phyloP scores from a whole-genome alignment of 257 asterid genomes.

The Solanum pennellii region DNA sequence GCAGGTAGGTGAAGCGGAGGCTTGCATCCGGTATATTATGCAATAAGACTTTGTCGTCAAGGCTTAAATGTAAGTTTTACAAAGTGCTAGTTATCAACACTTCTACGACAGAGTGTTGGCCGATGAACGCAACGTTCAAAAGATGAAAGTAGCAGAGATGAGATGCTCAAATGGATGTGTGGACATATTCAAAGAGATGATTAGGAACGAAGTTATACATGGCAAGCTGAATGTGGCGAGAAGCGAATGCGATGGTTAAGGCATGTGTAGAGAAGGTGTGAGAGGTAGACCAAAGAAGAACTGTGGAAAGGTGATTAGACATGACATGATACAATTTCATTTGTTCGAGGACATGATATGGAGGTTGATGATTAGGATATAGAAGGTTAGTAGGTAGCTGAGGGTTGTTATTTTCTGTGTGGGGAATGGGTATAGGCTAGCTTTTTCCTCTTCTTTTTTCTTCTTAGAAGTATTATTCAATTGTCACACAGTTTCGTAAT shows the following conservation, averaged over 20 bases:
- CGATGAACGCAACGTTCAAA: not conserved
- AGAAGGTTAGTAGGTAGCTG: not conserved
- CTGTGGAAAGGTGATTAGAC: not conserved
- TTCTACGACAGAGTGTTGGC: not conserved
- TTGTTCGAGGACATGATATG: not conserved
- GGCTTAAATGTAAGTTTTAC: not conserved
- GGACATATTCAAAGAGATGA: not conserved
- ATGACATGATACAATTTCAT: not conserved
- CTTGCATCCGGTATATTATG: not conserved
- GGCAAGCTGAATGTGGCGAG: fast-evolving
- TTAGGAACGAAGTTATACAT: not conserved
- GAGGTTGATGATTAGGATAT: not conserved
- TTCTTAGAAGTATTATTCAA: not conserved
- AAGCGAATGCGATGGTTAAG: not conserved
- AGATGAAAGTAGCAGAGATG: not conserved
- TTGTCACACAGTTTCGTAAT: not conserved
- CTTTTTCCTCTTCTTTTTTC: not conserved
- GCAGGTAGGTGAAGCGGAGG: not conserved
- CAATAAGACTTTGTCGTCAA: not conserved
- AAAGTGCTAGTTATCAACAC: not conserved
- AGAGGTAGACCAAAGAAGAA: not conserved
- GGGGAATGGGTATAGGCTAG: not conserved
- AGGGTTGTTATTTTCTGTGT: not conserved
- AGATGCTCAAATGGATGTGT: not conserved
- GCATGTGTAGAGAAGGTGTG: not conserved